These are phyloP conservation scores for Candida vartiovaarae DNA, from an alignment of 805 yeast genomes.

Conservation along the genomic window DNA sequence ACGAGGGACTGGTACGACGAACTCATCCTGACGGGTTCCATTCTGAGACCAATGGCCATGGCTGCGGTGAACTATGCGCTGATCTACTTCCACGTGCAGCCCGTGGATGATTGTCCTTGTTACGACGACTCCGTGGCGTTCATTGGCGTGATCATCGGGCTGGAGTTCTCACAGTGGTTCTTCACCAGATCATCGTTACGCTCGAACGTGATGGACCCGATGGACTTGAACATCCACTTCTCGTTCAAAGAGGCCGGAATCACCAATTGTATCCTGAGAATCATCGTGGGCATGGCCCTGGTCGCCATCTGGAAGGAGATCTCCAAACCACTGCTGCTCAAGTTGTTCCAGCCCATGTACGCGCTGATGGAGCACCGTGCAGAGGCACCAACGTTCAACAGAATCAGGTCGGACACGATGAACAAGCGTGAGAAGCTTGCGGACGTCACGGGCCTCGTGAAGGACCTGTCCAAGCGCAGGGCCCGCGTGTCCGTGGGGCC, in stretches of 20 bases:
- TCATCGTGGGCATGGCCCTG: constrained; percentile 51
- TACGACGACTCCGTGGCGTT: constrained; percentile 94
- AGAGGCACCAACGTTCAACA: constrained; percentile 12
- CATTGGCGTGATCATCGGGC: constrained; percentile 77
- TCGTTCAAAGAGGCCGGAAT: constrained; percentile 36
- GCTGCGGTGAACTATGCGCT: constrained; percentile 38
- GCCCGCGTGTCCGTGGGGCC: constrained; percentile 20
- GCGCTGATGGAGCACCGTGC: constrained; percentile 12
- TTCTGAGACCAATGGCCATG: constrained; percentile 29
- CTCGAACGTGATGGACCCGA: constrained; percentile 11
- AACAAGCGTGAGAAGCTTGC: constrained; percentile 20
- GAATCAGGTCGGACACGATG: constrained; percentile 20
- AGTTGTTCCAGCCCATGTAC: constrained; percentile 53
- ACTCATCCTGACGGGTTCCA: constrained; percentile 27
- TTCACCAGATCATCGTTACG: constrained; percentile 18
- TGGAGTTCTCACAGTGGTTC: constrained; percentile 39
- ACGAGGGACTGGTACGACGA: constrained; percentile 40
- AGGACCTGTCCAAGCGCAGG: constrained; percentile 8
- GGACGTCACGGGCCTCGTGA: constrained; percentile 13
- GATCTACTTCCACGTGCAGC: constrained; percentile 69
- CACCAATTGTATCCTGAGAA: constrained; percentile 35
- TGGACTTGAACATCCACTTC: constrained; percentile 34
- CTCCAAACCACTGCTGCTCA: constrained; percentile 60
- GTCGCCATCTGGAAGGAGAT: constrained; percentile 70
- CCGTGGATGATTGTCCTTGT: constrained; percentile 93